Evolutionary conservation across 768 basidiomycete species (phyloP).

Genomic region (Russula compacta): DNA sequence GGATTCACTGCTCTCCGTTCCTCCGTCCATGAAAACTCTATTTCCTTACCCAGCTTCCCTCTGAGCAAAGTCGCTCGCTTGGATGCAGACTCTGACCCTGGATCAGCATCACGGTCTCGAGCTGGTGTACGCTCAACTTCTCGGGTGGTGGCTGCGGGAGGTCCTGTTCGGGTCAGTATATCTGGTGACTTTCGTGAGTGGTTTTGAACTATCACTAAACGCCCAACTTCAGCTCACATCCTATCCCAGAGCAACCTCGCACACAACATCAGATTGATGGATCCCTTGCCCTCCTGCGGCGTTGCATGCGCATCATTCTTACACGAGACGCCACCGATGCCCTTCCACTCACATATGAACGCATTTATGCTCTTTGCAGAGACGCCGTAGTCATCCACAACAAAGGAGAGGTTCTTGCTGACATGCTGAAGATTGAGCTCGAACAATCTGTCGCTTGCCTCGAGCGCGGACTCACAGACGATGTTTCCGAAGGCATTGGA

Average conservation of each 20-base stretch:
- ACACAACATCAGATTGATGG: slow-evolving; percentile 16
- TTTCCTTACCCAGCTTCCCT: slow-evolving; percentile 42
- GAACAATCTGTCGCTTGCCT: slow-evolving; percentile 43
- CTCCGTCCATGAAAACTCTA: slow-evolving; percentile 29
- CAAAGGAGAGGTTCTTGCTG: slow-evolving; percentile 50
- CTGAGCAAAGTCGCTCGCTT: slow-evolving; percentile 62
- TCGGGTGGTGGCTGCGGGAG: slow-evolving; percentile 21
- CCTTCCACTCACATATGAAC: slow-evolving; percentile 44
- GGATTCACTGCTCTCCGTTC: slow-evolving; percentile 39
- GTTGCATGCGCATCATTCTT: slow-evolving; percentile 30
- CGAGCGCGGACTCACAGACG: slow-evolving; percentile 30
- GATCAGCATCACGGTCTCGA: slow-evolving; percentile 49
- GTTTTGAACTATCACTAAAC: background rate
- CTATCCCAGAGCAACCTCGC: slow-evolving; percentile 16
- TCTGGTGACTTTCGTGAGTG: slow-evolving; percentile 32
- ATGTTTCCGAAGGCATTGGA: slow-evolving; percentile 27
- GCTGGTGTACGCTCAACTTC: slow-evolving; percentile 19
- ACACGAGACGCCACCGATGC: slow-evolving; percentile 28
- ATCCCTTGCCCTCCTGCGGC: slow-evolving; percentile 27
- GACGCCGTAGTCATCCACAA: slow-evolving; percentile 43
- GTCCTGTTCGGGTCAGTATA: slow-evolving; percentile 41
- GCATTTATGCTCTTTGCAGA: slow-evolving; percentile 49
- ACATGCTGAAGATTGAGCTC: slow-evolving; percentile 48
- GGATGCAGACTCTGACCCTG: slow-evolving; percentile 57
- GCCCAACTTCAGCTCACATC: background rate